Evolutionary conservation across 495 filamentous ascomycete genomes (phyloP), one percentile per base, ranked within the genome.

Genomic region (Pseudomonodictys pantanalensis): DNA sequence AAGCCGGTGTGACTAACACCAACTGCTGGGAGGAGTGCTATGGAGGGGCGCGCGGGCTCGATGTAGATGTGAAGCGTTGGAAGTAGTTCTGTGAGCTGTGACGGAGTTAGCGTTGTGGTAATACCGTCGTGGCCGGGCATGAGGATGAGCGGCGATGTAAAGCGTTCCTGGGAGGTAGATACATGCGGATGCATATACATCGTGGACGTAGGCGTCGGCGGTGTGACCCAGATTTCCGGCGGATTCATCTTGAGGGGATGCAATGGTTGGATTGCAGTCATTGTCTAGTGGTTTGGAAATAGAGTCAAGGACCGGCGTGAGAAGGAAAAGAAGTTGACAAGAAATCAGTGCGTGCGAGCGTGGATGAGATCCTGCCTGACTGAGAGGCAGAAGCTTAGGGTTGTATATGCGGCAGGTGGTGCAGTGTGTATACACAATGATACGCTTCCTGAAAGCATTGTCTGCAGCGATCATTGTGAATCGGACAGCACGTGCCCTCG

Each of bases 11-110:
- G 44, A 30, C 30, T 58, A n/a, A 50, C 20, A 24, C 29, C 11
- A 25, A 6, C 30, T 3, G 43, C 43, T 1, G 55, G 55, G 5
- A 58, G 45, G 43, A 50, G 12, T n/a, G 55, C 43, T 3, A 58
- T 22, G 33, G 2, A 7, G 10, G 55, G 55, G 22, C 41, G 15
- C 2, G 28, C 7, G 7, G 55, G 55, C 2, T 22, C 22, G 29
- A 58, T 49, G 44, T 58, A 58, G 5, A 58, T 50, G 24, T 58
- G 55, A 9, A 58, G 22, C 17, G 55, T 58, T 41, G 55, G 55
- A 15, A 58, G 22, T 30, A 58, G 29, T 15, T 22, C 12, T 9
- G 26, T 18, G 2, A 58, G 32, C 24, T 50, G 29, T 24, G 6
- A 8, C 17, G 45, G 44, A 15, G 53, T 56, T 4, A 56, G 53